Base-by-base conservation (phyloP, 1,139 yeast genomes). In the Barnettozyma hawaiiensis region DNA sequence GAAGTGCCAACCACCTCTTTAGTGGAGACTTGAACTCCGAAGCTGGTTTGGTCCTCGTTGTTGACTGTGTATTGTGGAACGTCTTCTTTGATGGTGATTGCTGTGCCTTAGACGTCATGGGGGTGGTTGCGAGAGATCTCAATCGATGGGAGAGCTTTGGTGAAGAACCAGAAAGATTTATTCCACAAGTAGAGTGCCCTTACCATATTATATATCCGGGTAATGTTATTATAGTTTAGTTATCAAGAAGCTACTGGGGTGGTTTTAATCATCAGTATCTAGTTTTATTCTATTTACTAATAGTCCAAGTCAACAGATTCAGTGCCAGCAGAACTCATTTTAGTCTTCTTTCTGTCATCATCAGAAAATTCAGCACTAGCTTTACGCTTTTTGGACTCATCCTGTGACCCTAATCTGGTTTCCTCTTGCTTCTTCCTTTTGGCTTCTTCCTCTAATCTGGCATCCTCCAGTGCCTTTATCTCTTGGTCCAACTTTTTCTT, bases 361-460 rank as follows among this genome's bases (percentile, higher is more conserved):
- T 50, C 55, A 18, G 46, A 37, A 14, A 37, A 23, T 3, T 52
- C 55, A 31, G 41, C 47, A 8, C 46, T 43, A 3, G 48, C 47
- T 32, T 51, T 52, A 18, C 56, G 51, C 37, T 54, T 54, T 27
- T 42, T 44, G 10, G 45, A 48, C 7, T 40, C 33, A 3, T 40
- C 44, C 19, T 43, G 45, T 19, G 32, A 10, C 21, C 4, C 21
- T 9, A 12, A 9, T 21, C 33, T 31, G 21, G n/a, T 11, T 11
- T 7, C 21, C n/a, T 16, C 33, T 9, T 31, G n/a, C 22, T 31
- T 31, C 21, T 31, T 31, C 21, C 4, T 21, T 18, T 31, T 31
- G 33, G 33, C 35, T 12, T 42, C 38, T 20, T 40, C 41, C 20
- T 38, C 39, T 21, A 35, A 33, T 19, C 23, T 42, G 8, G 19